These are phyloP conservation scores for Suillus discolor DNA, from an alignment of 768 basidiomycete genomes.

Conservation along the genomic window DNA sequence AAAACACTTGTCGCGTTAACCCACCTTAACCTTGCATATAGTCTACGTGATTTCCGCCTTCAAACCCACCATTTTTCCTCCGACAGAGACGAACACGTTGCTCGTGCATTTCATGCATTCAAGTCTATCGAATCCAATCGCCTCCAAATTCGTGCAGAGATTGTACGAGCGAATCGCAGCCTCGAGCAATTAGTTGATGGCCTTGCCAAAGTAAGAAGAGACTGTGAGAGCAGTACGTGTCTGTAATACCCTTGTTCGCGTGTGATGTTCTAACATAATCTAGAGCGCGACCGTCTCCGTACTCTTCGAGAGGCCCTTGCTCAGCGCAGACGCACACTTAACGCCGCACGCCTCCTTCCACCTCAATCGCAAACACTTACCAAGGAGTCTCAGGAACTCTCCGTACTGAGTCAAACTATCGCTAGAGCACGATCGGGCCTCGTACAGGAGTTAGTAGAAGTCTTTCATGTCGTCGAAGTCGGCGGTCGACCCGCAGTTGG, in stretches of 20 bases:
- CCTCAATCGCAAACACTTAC: constrained; percentile 25
- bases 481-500: constrained; percentile 77
- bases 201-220: constrained; percentile 51
- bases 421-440: constrained; percentile 71
- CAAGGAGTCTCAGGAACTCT: constrained; percentile 51
- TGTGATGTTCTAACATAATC: neutral
- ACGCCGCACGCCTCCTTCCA: constrained; percentile 53
- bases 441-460: constrained; percentile 82
- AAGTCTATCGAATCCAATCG: constrained; percentile 46
- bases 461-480: constrained; percentile 82
- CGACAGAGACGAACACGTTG: constrained; percentile 65
- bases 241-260: neutral
- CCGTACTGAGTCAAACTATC: constrained; percentile 53
- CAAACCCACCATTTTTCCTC: constrained; percentile 56
- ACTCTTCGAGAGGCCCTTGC: constrained; percentile 57
- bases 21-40: constrained; percentile 18
- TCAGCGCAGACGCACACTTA: constrained; percentile 65
- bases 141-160: constrained; percentile 44
- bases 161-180: constrained; percentile 48
- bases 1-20: constrained; percentile 8
- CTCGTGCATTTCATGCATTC: constrained; percentile 51
- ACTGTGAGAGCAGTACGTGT: constrained; percentile 63
- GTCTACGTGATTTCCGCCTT: constrained; percentile 59
- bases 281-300: constrained; percentile 68
- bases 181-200: constrained; percentile 56